Evolutionary conservation across 2,329 filamentous ascomycete genomes (phyloP).

Genomic region (Ceratocystis variospora): DNA sequence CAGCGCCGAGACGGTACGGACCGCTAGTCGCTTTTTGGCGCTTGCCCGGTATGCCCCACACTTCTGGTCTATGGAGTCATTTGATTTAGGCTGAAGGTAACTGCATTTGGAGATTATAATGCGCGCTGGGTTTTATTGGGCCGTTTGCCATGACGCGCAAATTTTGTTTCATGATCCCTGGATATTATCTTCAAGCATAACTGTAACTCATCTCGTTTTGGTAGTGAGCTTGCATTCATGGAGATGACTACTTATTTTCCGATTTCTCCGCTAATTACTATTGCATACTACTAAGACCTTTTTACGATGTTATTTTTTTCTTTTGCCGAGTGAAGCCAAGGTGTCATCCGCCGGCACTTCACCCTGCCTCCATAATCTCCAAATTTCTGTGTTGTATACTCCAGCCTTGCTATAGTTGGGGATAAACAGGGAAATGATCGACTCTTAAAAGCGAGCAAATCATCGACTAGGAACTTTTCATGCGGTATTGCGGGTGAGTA

Average conservation of each 20-base stretch:
- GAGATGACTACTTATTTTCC: not conserved
- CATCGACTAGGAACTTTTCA: not conserved
- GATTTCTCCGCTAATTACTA: not conserved
- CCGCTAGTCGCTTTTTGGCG: not conserved
- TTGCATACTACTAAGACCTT: not conserved
- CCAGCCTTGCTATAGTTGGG: not conserved
- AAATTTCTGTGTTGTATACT: not conserved
- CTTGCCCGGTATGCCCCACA: not conserved
- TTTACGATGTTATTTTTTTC: not conserved
- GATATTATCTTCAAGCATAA: not conserved
- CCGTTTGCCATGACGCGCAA: not conserved
- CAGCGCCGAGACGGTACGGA: not conserved
- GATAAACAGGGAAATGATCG: not conserved
- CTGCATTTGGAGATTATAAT: not conserved
- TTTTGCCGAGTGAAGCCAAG: not conserved
- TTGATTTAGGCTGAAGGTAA: not conserved
- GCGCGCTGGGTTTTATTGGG: not conserved
- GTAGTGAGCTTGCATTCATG: not conserved
- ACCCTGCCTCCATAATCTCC: not conserved
- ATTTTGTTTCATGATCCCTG: not conserved
- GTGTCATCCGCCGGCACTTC: slow-evolving; percentile 1
- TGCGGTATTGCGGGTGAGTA: not conserved
- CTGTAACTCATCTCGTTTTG: not conserved
- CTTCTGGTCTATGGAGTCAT: not conserved
- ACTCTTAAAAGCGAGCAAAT: slow-evolving; percentile 2